Base-by-base conservation (phyloP, 768 basidiomycete species). In the Chalciporus chontae region DNA sequence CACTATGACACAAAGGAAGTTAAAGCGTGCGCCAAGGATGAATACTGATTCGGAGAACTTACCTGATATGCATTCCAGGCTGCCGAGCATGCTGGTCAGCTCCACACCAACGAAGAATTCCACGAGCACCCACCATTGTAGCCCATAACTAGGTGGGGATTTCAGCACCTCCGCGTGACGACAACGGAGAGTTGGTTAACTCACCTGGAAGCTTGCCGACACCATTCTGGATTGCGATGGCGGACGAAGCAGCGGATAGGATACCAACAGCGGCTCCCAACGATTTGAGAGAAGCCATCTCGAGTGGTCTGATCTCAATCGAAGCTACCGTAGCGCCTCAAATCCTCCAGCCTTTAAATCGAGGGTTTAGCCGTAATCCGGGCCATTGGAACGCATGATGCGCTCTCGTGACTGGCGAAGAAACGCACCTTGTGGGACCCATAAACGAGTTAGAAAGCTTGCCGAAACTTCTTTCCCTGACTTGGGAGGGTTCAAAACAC, bases 51-150 rank as follows among this genome's bases (percentile, higher is more conserved):
- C 37, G 27, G 24, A 19, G 8, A n/a, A 56, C 73, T 31, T 53
- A 83, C 82, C 57, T 77, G 75, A 50, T 78, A 85, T 5, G 76
- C 83, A 57, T 85, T 84, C 84, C 84, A 85, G 5, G 83, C 83
- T 84, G 40, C 21, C 47, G 10, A 43, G 31, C 8, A 50, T 36
- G 24, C 11, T 18, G 11, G 50, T 64, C 36, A 53, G 31, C 17
- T 43, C 23, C 9, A 24, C 32, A 17, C 31, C 6, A 17, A 31
- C 13, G 29, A 31, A 26, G 45, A 19, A 8, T 11, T 34, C 40
- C n/a, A 27, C 8, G 1, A 38, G 45, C 8, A 47, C 60, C 23
- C 19, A 67, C 65, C 67, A 50, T 66, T 66, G 41, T 64, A 66
- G 23, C 65, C 65, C 65, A 66, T 68, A 6, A 53, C 67, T 66